Evolutionary conservation across 2,329 filamentous ascomycete species (phyloP).

Genomic region (Paramyrothecium roridum): DNA sequence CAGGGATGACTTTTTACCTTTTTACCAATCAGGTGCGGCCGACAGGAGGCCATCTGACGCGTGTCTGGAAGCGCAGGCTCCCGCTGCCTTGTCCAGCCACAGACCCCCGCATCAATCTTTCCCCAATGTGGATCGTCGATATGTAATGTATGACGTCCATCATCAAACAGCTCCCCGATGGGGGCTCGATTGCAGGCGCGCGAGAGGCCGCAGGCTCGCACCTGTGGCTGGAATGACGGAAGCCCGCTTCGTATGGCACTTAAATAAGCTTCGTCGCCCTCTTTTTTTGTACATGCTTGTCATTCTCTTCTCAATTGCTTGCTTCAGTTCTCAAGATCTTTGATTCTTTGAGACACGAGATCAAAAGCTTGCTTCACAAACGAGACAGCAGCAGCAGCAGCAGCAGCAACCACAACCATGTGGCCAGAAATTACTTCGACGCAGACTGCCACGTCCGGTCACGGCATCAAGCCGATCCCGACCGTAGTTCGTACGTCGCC

Average conservation of each 20-base stretch:
- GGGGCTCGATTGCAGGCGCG: background rate
- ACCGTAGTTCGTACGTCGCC: slow-evolving; percentile 22
- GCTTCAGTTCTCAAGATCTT: background rate
- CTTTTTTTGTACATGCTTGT: background rate
- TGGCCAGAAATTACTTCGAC: too few species aligned
- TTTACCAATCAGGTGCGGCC: background rate
- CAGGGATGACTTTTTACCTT: background rate
- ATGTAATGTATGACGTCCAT: slow-evolving; percentile 3
- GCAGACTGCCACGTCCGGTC: background rate
- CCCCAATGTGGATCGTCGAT: background rate
- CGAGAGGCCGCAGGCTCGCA: background rate
- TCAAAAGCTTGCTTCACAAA: too few species aligned
- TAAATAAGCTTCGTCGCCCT: background rate
- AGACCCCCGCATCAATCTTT: background rate
- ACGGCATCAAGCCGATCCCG: slow-evolving; percentile 18
- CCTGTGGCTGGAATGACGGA: background rate
- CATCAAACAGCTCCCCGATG: background rate
- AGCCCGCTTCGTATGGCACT: background rate
- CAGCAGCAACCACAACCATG: too few species aligned
- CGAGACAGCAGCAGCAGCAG: too few species aligned
- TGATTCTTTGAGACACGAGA: too few species aligned
- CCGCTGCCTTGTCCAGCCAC: background rate
- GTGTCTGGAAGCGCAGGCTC: background rate
- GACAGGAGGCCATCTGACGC: background rate
- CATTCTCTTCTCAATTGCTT: background rate